phyloP scores from a whole-genome alignment of 2,329 filamentous ascomycete species.

The Colletotrichum incanum region DNA sequence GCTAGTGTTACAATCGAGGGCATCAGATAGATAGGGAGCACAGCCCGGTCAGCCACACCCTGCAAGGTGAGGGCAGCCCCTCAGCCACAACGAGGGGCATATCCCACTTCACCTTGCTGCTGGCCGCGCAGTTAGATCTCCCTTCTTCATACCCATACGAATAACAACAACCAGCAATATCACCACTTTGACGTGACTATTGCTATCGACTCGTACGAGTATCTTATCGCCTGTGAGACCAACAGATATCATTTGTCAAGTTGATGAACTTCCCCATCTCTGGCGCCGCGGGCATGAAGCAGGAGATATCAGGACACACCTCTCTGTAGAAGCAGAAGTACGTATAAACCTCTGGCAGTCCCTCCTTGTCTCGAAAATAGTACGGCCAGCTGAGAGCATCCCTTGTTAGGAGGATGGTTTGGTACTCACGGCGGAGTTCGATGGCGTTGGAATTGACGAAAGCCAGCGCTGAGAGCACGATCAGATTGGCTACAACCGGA shows the following conservation, averaged over 20 bases:
- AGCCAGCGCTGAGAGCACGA: constrained; percentile 49
- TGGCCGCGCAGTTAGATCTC: no score
- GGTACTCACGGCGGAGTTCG: constrained; percentile 45
- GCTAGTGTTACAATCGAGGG: no score
- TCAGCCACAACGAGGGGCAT: no score
- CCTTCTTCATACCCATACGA: no score
- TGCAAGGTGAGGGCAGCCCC: no score
- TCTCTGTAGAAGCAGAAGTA: constrained; percentile 49
- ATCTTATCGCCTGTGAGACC: no score
- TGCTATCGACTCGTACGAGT: no score
- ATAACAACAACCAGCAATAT: no score
- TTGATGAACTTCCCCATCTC: constrained; percentile 49
- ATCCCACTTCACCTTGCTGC: no score
- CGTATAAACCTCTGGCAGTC: constrained; percentile 48
- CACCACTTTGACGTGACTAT: no score
- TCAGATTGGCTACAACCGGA: constrained; percentile 48
- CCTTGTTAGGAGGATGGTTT: constrained; percentile 42
- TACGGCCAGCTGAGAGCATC: constrained; percentile 48
- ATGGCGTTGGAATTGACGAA: constrained; percentile 50
- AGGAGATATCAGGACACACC: constrained; percentile 47
- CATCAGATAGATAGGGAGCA: no score
- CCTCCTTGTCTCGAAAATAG: constrained; percentile 49
- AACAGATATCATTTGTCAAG: constrained; percentile 49
- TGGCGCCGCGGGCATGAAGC: constrained; percentile 48
- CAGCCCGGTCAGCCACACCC: no score